Conservation (phyloP, 306 rosid genomes). For the Quercus parvula region DNA sequence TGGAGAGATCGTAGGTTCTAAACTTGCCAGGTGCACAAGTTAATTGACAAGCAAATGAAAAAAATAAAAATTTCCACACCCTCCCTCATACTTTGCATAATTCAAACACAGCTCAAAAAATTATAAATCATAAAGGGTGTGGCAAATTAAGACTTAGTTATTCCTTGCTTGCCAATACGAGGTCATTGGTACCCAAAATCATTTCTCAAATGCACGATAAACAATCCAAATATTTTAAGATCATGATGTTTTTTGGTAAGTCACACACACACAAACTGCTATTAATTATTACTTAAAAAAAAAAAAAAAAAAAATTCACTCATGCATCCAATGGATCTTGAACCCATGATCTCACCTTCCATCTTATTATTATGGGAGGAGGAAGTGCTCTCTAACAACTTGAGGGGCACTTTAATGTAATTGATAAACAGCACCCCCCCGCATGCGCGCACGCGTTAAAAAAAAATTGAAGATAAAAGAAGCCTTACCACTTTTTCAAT, state of each 20-base stretch:
- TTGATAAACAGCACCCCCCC: background rate
- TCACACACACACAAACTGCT: too few relatives aligned
- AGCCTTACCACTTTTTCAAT: slow-evolving; percentile 56
- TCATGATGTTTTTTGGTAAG: too few relatives aligned
- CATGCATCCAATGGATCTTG: too few relatives aligned
- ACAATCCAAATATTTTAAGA: background rate
- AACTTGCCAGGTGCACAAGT: background rate
- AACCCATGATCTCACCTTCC: too few relatives aligned
- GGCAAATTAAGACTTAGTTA: background rate
- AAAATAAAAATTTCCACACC: background rate
- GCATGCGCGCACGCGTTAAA: background rate
- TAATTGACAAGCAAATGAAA: background rate
- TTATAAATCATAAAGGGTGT: background rate
- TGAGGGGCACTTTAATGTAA: background rate
- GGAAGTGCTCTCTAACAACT: too few relatives aligned
- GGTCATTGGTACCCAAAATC: background rate
- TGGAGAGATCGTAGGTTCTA: background rate
- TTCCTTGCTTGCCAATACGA: background rate
- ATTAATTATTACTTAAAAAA: too few relatives aligned
- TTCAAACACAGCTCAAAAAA: background rate
- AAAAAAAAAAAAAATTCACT: too few relatives aligned
- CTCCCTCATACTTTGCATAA: background rate
- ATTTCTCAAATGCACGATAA: background rate
- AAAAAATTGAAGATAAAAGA: slow-evolving; percentile 6
- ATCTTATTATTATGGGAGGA: too few relatives aligned